A percentile compares a stretch with the other conserved stretches of the same genome.
Conservation (phyloP, 306 rosid species). For the Vigna radiata region DNA sequence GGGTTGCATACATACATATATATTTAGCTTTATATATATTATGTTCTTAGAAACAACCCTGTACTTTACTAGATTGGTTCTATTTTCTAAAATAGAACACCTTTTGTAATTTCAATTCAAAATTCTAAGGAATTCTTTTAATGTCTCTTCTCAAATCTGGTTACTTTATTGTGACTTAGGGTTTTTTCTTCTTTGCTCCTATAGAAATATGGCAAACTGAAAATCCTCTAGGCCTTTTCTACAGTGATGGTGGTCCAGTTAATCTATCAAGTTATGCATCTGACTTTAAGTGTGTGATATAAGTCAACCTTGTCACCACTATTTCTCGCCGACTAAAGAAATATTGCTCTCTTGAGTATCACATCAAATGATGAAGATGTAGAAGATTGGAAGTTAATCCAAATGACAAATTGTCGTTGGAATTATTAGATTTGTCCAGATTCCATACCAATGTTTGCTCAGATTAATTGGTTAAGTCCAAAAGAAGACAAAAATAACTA, state of each 20-base stretch:
- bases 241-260: conserved; percentile 3
- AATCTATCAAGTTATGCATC: conserved; percentile 24
- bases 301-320: conserved; percentile 54
- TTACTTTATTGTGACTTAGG: neutral
- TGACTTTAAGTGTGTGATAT: conserved; percentile 33
- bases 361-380: conserved; percentile 43
- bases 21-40: neutral
- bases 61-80: conserved; percentile 18
- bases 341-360: conserved; percentile 38
- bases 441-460: conserved; percentile 36
- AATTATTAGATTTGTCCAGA: conserved; percentile 20
- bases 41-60: conserved; percentile 28
- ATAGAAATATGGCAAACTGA: conserved; percentile 22
- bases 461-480: conserved; percentile 48
- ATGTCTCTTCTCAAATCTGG: neutral
- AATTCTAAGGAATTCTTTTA: conserved; percentile 30
- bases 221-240: conserved; percentile 32
- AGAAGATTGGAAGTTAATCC: conserved; percentile 34
- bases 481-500: conserved; percentile 48
- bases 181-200: neutral
- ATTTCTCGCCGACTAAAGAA: conserved; percentile 43
- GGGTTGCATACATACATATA: neutral
- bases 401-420: conserved; percentile 32
- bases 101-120: conserved; percentile 20
- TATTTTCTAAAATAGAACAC: conserved; percentile 31